These are phyloP conservation scores for Fusarium dlaminii DNA, from an alignment of 2,329 filamentous ascomycete species.

Conservation along the genomic window DNA sequence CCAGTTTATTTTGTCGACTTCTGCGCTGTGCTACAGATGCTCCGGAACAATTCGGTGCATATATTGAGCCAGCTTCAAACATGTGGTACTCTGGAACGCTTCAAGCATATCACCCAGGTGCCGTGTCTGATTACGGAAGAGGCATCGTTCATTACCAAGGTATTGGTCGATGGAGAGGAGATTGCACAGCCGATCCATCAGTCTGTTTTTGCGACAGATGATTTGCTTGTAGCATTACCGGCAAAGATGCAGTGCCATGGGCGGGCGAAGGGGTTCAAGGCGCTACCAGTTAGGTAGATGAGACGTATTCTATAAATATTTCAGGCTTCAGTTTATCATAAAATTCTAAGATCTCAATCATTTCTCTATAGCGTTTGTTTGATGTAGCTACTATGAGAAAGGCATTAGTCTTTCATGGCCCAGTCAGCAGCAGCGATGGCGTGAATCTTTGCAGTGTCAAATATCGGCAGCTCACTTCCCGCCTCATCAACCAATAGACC, in stretches of 20 bases:
- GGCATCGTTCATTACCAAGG: background rate
- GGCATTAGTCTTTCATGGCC: conserved; percentile 18
- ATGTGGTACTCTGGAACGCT: background rate
- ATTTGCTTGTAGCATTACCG: background rate
- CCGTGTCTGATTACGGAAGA: background rate
- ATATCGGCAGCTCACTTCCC: conserved; percentile 26
- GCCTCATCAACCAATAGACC: conserved; percentile 27
- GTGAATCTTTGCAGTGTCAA: conserved; percentile 40
- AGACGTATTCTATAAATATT: too few relatives aligned
- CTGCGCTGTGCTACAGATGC: background rate
- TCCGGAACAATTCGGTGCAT: background rate
- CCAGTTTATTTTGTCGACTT: background rate
- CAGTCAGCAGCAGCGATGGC: conserved; percentile 39
- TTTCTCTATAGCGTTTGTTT: background rate
- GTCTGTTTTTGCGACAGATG: background rate
- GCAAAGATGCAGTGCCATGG: background rate
- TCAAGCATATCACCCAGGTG: background rate
- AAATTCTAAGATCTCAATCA: too few relatives aligned
- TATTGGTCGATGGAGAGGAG: background rate
- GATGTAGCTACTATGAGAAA: fast-evolving
- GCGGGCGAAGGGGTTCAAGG: background rate
- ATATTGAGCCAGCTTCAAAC: background rate
- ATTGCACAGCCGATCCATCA: background rate
- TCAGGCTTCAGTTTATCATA: background rate
- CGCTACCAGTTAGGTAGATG: background rate